Base-by-base conservation (phyloP, 176 grass and related monocot genomes). In the Carex parvula region DNA sequence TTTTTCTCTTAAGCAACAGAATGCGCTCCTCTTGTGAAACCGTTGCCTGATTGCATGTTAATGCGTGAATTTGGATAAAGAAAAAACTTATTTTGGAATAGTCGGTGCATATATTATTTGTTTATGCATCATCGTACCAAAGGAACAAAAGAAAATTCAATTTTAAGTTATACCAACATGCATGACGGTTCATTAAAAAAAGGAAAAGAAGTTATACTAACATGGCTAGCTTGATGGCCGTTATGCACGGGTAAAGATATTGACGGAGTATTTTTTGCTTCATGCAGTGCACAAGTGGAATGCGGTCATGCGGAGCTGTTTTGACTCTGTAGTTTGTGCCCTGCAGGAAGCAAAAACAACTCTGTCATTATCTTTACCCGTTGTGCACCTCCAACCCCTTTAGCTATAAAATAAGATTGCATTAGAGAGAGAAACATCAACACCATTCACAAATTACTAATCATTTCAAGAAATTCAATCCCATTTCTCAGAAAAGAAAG, bases 71-170 rank as follows among this genome's bases (percentile, higher is more conserved):
- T 20, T 70, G 17, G 7, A 70, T 29, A 62, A 80, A 24, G 6
- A 62, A 29, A 80, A 21, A 58, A 8, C 11, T 80, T 56, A 44
- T 67, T 26, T 11, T 4, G 44, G 35, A 66, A 52, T 67, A 65
- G 80, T 65, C 80, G 80, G 80, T 82, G 80, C 80, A 67, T 18
- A 82, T 2, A 82, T 82, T 61, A 66, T 67, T 82, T 82, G 12
- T 82, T 82, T 64, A 82, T 82, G 41, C 26, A 67, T 14, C 37
- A 44, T 64, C 3, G 60, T 82, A 26, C 60, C 11, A 18, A 9
- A 48, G 48, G 72, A 26, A 9, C 24, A 55, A 53, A 56, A 29
- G 68, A 71, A 24, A 46, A 48, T 71, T 71, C 30, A 70, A 71
- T 71, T 8, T 18, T 54, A 76, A 76, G 50, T 55, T 76, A 55